phyloP scores from a whole-genome alignment of 2,329 filamentous ascomycete species.

The Exophiala sp. region DNA sequence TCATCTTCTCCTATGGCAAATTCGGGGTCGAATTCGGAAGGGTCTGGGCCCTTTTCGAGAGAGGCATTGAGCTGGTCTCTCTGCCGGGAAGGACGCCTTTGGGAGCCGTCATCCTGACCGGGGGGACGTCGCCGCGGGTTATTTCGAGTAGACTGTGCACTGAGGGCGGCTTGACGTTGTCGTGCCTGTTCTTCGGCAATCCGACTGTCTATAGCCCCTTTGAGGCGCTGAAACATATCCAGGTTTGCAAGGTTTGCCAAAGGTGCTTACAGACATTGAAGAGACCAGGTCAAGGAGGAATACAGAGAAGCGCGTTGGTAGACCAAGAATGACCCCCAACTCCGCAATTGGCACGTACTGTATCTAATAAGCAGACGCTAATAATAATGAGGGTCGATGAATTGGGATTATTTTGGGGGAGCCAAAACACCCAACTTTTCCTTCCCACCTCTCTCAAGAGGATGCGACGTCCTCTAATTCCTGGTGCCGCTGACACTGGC shows the following conservation, averaged over 20 bases:
- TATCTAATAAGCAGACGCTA: neutral
- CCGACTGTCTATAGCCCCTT: conserved; percentile 75
- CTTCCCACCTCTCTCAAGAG: neutral
- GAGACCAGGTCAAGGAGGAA: neutral
- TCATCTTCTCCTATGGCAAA: conserved; percentile 84
- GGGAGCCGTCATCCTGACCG: conserved; percentile 31
- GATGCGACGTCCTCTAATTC: too few species aligned
- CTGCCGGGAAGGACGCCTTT: conserved; percentile 30
- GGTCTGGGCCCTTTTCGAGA: conserved; percentile 63
- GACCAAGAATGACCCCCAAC: neutral
- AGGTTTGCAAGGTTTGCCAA: conserved; percentile 20
- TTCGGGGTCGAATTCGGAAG: conserved; percentile 77
- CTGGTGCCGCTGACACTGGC: too few species aligned
- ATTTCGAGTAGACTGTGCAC: conserved; percentile 43
- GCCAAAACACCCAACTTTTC: neutral
- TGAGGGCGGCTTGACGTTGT: conserved; percentile 48
- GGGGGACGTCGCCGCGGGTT: conserved; percentile 33
- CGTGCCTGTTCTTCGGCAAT: conserved; percentile 90
- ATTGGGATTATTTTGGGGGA: neutral
- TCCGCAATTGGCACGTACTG: neutral
- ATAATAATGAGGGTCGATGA: neutral
- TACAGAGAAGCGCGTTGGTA: neutral
- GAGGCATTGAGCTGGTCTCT: conserved; percentile 39
- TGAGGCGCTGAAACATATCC: conserved; percentile 54
- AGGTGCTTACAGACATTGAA: neutral